phyloP scores from a whole-genome alignment of 768 basidiomycete genomes.

The Kwoniella dendrophila region DNA sequence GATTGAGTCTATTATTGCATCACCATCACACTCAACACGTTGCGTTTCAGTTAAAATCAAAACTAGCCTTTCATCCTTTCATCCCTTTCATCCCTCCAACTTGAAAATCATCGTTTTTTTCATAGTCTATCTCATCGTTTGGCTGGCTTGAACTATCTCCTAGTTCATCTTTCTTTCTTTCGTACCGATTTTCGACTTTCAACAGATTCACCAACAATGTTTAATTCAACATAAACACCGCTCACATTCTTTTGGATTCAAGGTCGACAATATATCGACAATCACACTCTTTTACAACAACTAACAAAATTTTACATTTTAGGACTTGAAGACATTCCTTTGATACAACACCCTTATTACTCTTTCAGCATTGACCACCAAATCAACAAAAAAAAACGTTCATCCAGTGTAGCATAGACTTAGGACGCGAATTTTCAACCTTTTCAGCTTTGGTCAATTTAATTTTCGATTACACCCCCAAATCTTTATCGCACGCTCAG shows the following conservation, averaged over 20 bases:
- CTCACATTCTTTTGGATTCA: constrained; percentile 8
- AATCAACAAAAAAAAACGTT: neutral
- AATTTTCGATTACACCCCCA: neutral
- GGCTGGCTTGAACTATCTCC: too few species aligned
- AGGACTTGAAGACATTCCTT: constrained; percentile 8
- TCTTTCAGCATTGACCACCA: neutral
- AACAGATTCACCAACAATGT: constrained; percentile 3
- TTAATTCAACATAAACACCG: neutral
- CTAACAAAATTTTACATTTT: neutral
- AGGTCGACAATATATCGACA: constrained; percentile 2
- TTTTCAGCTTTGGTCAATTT: neutral
- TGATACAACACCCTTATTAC: neutral
- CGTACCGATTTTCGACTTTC: neutral
- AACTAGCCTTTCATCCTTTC: constrained; percentile 11
- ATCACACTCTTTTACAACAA: constrained; percentile 10
- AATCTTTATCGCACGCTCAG: too few species aligned
- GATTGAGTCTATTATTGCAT: neutral
- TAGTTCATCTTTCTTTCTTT: constrained; percentile 2
- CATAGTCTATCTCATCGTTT: too few species aligned
- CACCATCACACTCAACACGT: constrained; percentile 1
- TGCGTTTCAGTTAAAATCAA: constrained; percentile 22
- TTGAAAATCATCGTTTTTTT: neutral
- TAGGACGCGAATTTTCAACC: neutral
- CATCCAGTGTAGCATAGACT: too few species aligned
- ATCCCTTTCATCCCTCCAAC: constrained; percentile 5